A percentile compares a stretch with the other conserved stretches of the same genome.
Conservation (phyloP, 2,329 filamentous ascomycete genomes). For the Phialophora macrospora region DNA sequence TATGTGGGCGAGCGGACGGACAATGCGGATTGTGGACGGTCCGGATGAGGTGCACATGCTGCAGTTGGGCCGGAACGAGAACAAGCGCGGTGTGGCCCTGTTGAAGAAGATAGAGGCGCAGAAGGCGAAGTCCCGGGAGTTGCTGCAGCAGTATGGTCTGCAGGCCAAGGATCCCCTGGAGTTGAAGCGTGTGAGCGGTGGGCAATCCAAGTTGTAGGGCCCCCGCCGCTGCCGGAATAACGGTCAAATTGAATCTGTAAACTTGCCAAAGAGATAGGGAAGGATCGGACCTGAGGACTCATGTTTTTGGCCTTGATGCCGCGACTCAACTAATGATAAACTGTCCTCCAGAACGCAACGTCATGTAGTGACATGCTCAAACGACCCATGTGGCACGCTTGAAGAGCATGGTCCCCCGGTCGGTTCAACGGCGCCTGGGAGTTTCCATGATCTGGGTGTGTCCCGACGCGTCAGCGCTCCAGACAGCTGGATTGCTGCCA, state of each 20-base stretch:
- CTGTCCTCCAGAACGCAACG: not conserved
- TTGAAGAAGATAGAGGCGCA: conserved; percentile 37
- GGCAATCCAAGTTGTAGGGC: conserved; percentile 31
- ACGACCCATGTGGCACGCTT: not conserved
- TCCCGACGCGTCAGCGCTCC: not conserved
- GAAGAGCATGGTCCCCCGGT: not conserved
- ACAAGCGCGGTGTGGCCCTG: conserved; percentile 50
- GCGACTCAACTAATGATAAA: not conserved
- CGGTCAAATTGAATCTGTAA: not conserved
- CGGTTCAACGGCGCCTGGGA: not conserved
- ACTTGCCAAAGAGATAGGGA: not conserved
- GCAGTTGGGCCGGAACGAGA: conserved; percentile 61
- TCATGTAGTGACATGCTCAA: not conserved
- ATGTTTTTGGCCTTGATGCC: not conserved
- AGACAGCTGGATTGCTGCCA: not conserved
- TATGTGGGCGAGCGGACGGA: conserved; percentile 75
- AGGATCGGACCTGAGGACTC: not conserved
- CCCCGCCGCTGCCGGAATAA: not conserved
- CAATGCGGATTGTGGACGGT: conserved; percentile 85
- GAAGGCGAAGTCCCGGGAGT: conserved; percentile 36
- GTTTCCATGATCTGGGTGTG: not conserved
- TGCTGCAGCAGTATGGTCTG: conserved; percentile 37
- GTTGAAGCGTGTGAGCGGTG: conserved; percentile 35
- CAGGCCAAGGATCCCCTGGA: conserved; percentile 33
- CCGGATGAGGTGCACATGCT: conserved; percentile 91